Evolutionary conservation across 177 flowering plant species (phyloP).

Genomic region (Vitis hybrid): DNA sequence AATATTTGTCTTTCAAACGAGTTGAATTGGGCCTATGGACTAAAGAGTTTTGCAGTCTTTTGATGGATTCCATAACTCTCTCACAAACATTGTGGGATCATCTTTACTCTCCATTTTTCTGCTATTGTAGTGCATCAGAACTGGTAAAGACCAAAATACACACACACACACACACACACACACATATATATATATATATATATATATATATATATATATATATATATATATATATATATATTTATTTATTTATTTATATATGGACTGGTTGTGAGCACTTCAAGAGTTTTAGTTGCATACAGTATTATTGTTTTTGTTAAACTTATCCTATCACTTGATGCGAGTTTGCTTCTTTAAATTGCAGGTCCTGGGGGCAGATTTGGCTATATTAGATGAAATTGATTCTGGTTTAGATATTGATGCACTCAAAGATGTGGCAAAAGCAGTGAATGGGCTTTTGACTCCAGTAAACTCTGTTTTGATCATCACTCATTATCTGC

Average conservation of each 20-base stretch:
- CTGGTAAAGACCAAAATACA: neutral
- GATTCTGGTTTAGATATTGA: slow-evolving; percentile 98
- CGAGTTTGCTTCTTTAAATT: neutral
- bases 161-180: too few species aligned
- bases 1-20: too few species aligned
- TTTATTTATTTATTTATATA: too few species aligned
- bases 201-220: too few species aligned
- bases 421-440: slow-evolving; percentile 88
- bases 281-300: neutral
- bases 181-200: too few species aligned
- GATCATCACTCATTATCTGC: slow-evolving; percentile 90
- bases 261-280: neutral
- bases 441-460: slow-evolving; percentile 79
- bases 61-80: too few species aligned
- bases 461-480: slow-evolving; percentile 75
- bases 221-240: too few species aligned
- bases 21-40: too few species aligned
- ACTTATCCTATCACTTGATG: neutral
- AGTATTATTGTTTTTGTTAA: neutral
- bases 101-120: neutral
- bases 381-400: slow-evolving; percentile 90
- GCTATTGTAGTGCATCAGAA: neutral
- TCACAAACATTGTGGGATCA: too few species aligned
- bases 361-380: slow-evolving; percentile 92
- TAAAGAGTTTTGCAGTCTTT: too few species aligned